Evolutionary conservation across 768 basidiomycete genomes (phyloP).

Genomic region (Pulveroboletus sp.): DNA sequence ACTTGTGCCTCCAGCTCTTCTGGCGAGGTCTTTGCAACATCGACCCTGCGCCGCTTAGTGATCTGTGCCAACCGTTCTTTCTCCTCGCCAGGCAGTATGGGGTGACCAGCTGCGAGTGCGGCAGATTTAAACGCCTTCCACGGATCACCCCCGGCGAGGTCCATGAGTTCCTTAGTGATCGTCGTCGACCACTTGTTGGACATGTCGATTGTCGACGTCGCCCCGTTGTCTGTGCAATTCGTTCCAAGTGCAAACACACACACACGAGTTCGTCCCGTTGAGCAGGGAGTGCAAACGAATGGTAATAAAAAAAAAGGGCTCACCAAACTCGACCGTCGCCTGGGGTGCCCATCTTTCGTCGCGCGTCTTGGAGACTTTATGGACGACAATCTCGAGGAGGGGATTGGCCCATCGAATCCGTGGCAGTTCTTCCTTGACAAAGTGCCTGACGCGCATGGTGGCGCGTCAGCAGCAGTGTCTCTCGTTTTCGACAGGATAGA

Average conservation of each 20-base stretch:
- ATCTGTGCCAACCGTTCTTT: conserved; percentile 17
- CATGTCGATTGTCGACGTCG: conserved; percentile 44
- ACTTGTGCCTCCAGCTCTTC: conserved; percentile 24
- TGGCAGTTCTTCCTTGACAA: conserved; percentile 73
- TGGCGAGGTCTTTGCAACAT: conserved; percentile 7
- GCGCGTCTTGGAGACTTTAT: conserved; percentile 47
- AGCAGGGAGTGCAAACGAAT: neutral
- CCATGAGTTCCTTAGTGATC: conserved; percentile 69
- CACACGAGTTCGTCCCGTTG: neutral
- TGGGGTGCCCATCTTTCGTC: conserved; percentile 58
- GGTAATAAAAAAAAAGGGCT: conserved; percentile 19
- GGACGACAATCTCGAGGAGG: conserved; percentile 52
- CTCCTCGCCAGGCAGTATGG: conserved; percentile 46
- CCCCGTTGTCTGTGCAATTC: conserved; percentile 44
- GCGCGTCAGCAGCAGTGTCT: neutral
- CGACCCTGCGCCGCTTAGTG: conserved; percentile 11
- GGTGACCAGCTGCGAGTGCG: conserved; percentile 42
- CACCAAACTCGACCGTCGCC: conserved; percentile 60
- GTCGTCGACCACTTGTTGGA: conserved; percentile 64
- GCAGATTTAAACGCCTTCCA: conserved; percentile 56
- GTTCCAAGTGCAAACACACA: neutral
- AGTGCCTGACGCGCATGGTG: conserved; percentile 46
- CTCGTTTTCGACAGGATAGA: neutral
- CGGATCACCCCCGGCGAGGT: conserved; percentile 51
- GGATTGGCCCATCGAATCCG: conserved; percentile 78